Evolutionary conservation across 2,329 filamentous ascomycete genomes (phyloP).

Genomic region (Trichoderma arundinaceum): DNA sequence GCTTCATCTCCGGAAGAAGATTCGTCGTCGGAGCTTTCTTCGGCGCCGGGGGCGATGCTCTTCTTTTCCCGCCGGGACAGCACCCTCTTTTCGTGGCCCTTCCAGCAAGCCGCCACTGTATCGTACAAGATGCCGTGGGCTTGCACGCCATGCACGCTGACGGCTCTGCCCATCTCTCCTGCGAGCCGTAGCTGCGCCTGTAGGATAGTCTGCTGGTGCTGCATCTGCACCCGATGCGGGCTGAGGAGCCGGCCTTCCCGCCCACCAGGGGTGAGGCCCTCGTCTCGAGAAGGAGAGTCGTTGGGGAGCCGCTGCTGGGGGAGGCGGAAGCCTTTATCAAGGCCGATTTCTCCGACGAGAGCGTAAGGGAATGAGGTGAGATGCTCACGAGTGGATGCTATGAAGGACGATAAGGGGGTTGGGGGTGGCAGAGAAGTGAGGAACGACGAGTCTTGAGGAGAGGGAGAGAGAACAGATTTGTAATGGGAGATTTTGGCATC

Average conservation of each 20-base stretch:
- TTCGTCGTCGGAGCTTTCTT: slow-evolving; percentile 48
- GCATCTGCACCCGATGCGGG: slow-evolving; percentile 68
- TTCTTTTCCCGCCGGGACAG: slow-evolving; percentile 64
- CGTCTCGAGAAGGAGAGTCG: slow-evolving; percentile 38
- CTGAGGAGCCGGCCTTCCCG: slow-evolving; percentile 72
- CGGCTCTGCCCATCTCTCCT: slow-evolving; percentile 67
- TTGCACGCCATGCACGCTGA: slow-evolving; percentile 76
- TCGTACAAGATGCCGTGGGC: slow-evolving; percentile 75
- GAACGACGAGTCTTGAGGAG: slow-evolving; percentile 51
- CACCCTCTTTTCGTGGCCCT: slow-evolving; percentile 68
- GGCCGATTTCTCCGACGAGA: slow-evolving; percentile 76
- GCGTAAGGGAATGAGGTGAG: slow-evolving; percentile 65
- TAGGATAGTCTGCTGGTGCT: slow-evolving; percentile 72
- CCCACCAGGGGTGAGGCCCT: slow-evolving; percentile 67
- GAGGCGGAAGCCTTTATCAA: slow-evolving; percentile 79
- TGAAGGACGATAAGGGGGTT: slow-evolving; percentile 61
- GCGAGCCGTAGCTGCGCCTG: slow-evolving; percentile 73
- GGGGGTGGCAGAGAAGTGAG: slow-evolving; percentile 63
- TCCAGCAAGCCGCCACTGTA: slow-evolving; percentile 69
- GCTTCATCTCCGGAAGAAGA: slow-evolving; percentile 43
- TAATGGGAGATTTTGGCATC: slow-evolving; percentile 65
- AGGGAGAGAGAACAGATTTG: slow-evolving; percentile 66
- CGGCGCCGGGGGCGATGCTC: slow-evolving; percentile 54
- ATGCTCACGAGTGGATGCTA: slow-evolving; percentile 60
- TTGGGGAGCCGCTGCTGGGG: slow-evolving; percentile 62